A percentile compares a stretch with the other conserved stretches of the same genome.
These are phyloP conservation scores for Pseudogymnoascus sp. DNA, from an alignment of 2,329 filamentous ascomycete species.

Conservation along the genomic window DNA sequence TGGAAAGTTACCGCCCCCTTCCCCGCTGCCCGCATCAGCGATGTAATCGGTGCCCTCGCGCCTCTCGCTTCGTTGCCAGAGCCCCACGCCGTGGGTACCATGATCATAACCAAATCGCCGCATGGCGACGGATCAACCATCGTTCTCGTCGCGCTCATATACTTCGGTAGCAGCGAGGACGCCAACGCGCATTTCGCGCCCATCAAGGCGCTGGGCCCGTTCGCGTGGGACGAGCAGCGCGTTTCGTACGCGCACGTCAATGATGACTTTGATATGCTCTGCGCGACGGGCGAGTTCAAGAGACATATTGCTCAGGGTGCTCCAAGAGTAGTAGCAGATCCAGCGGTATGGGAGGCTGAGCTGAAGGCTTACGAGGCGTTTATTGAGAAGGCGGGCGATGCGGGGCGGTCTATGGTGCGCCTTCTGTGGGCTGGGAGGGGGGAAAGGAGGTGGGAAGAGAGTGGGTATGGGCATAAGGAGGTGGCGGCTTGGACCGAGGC, in stretches of 20 bases:
- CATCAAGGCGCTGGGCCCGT: background rate
- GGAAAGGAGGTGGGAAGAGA: slow-evolving; percentile 9
- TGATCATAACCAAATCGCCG: background rate
- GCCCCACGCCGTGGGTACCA: slow-evolving; percentile 13
- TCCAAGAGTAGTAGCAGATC: background rate
- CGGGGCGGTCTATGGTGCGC: background rate
- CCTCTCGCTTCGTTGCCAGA: slow-evolving; percentile 17
- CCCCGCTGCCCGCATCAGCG: slow-evolving; percentile 22
- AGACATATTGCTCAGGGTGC: background rate
- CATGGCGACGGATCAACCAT: background rate
- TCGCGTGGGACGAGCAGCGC: background rate
- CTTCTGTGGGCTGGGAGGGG: slow-evolving; percentile 17
- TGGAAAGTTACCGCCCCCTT: slow-evolving; percentile 28
- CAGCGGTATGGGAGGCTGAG: background rate
- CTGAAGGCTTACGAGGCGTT: background rate
- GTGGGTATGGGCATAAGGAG: background rate
- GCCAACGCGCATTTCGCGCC: background rate
- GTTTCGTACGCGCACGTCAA: background rate
- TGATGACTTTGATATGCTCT: background rate
- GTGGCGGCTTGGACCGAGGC: background rate
- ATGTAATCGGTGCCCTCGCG: slow-evolving; percentile 23
- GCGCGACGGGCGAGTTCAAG: background rate
- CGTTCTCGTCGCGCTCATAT: background rate
- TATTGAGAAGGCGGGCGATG: slow-evolving; percentile 14
- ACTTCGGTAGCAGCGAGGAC: background rate